Conservation (phyloP, 1,284 basidiomycete species). For the Ceratobasidium sp. region DNA sequence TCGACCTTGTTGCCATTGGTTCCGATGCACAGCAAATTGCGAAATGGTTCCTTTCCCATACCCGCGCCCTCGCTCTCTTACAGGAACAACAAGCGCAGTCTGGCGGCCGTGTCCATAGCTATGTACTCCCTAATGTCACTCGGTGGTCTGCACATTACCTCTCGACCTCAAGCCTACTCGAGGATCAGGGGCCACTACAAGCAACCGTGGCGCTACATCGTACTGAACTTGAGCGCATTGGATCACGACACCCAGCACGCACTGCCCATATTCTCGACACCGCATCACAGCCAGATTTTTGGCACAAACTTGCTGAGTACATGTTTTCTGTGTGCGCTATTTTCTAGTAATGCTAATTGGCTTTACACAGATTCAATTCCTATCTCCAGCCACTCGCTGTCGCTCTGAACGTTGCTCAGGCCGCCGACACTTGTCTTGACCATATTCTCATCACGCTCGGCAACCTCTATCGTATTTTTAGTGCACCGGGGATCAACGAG, state of each 20-base stretch:
- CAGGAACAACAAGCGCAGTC: constrained; percentile 45
- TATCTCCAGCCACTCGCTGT: constrained; percentile 32
- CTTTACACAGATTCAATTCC: background rate
- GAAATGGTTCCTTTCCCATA: constrained; percentile 58
- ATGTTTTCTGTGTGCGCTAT: background rate
- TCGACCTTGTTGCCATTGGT: constrained; percentile 22
- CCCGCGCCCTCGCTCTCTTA: constrained; percentile 53
- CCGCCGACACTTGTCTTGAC: constrained; percentile 5
- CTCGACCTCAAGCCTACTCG: background rate
- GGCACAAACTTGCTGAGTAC: background rate
- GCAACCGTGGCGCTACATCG: background rate
- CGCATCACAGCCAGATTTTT: constrained; percentile 1
- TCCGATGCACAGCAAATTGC: constrained; percentile 51
- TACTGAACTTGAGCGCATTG: background rate
- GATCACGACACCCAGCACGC: background rate
- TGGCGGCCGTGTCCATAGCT: background rate
- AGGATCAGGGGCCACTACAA: background rate
- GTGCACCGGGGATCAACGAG: background rate
- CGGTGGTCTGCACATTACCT: constrained; percentile 16
- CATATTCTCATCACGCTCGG: constrained; percentile 6
- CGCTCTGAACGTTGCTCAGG: constrained; percentile 29
- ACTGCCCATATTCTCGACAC: constrained; percentile 9
- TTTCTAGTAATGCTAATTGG: background rate
- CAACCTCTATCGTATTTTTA: constrained; percentile 6
- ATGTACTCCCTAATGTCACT: background rate